Conservation (phyloP, 1,284 basidiomycete genomes). For the Exobasidium rhododendri region DNA sequence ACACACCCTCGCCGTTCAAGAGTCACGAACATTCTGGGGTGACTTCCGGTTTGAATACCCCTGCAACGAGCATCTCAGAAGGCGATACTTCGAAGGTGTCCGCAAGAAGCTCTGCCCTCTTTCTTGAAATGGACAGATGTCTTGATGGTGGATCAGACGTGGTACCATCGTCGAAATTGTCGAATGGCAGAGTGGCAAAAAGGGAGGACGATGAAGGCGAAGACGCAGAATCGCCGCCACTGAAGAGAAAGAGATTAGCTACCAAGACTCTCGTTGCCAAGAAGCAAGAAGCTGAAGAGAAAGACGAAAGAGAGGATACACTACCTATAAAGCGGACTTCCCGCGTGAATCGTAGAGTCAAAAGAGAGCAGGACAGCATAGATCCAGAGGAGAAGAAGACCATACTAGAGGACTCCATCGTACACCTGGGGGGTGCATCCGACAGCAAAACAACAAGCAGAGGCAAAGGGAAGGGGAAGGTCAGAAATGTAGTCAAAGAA, state of each 20-base stretch:
- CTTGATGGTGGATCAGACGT: background rate
- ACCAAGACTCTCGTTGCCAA: no score
- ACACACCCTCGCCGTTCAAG: conserved; percentile 5
- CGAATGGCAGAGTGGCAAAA: conserved; percentile 4
- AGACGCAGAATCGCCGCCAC: background rate
- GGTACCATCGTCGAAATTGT: background rate
- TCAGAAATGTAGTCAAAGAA: background rate
- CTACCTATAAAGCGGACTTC: no score
- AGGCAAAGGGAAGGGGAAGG: background rate
- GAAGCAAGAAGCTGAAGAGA: background rate
- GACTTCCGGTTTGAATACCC: conserved; percentile 7
- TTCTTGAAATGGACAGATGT: background rate
- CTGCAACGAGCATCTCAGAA: background rate
- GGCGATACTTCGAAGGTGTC: conserved; percentile 1
- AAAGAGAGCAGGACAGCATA: background rate
- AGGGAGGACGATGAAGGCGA: background rate
- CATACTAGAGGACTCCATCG: background rate
- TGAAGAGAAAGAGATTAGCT: no score
- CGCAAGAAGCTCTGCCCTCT: no score
- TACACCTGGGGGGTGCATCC: background rate
- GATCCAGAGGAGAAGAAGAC: background rate
- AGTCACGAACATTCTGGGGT: background rate
- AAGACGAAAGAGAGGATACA: background rate
- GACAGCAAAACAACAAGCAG: background rate
- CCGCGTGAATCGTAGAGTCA: background rate